These are phyloP conservation scores for Ophiostoma perfectum DNA, from an alignment of 2,329 filamentous ascomycete genomes.

Conservation along the genomic window DNA sequence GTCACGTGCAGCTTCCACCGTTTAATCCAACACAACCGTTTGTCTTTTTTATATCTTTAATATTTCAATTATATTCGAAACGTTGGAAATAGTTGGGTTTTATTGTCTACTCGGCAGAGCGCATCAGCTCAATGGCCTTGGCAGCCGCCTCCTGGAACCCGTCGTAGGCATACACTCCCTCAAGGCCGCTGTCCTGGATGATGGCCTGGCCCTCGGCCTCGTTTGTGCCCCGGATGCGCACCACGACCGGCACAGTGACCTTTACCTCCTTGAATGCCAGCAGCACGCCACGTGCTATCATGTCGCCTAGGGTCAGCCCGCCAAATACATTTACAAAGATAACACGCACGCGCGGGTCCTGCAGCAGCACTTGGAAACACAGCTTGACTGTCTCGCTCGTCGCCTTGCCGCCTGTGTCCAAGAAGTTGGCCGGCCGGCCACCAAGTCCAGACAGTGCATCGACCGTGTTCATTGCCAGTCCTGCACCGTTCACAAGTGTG, in stretches of 20 bases:
- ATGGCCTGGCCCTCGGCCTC: constrained; percentile 65
- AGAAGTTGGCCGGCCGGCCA: constrained; percentile 71
- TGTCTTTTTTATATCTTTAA: neutral
- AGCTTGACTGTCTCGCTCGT: constrained; percentile 74
- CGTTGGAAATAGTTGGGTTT: too few species aligned
- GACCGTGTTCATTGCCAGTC: constrained; percentile 85
- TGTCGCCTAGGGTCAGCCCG: constrained; percentile 64
- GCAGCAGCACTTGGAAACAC: constrained; percentile 67
- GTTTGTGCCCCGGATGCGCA: constrained; percentile 69
- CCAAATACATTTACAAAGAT: constrained; percentile 56
- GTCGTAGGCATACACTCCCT: constrained; percentile 61
- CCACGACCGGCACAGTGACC: constrained; percentile 69
- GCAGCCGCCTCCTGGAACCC: constrained; percentile 67
- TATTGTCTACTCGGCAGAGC: too few species aligned
- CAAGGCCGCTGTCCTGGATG: constrained; percentile 62
- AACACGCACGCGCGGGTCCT: constrained; percentile 65
- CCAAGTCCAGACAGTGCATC: constrained; percentile 67
- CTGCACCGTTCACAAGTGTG: constrained; percentile 82
- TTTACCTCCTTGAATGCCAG: constrained; percentile 63
- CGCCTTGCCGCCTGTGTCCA: constrained; percentile 86
- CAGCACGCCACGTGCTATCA: constrained; percentile 73
- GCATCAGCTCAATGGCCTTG: constrained; percentile 55
- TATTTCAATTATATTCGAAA: neutral
- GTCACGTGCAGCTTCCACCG: neutral
- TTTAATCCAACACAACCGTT: neutral